A percentile compares a stretch with the other conserved stretches of the same genome.
These are phyloP conservation scores for Oryza longistaminata DNA, from an alignment of 176 grass and related monocot species.

Conservation along the genomic window DNA sequence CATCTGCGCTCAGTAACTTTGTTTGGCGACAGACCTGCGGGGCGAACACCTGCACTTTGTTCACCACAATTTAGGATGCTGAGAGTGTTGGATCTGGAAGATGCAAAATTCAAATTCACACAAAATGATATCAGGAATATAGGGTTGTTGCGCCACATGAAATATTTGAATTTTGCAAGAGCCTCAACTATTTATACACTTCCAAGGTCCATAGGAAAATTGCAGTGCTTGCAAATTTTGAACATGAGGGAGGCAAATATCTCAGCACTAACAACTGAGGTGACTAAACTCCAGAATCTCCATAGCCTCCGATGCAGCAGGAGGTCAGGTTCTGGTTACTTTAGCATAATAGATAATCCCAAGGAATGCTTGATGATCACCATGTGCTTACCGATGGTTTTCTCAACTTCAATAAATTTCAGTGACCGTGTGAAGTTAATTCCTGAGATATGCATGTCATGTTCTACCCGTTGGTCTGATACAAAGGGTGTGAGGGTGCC, in stretches of 20 bases:
- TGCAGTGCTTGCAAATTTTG: not conserved
- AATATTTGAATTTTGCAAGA: not conserved
- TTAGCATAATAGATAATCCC: not conserved
- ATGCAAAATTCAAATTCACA: not conserved
- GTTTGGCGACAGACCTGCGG: too few relatives aligned
- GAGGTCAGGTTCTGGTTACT: too few relatives aligned
- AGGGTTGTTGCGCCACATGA: slow-evolving; percentile 2
- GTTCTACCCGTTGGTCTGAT: fast-evolving
- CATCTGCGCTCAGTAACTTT: not conserved
- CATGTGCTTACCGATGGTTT: not conserved
- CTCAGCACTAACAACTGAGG: not conserved
- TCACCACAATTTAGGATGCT: not conserved
- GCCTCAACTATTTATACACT: not conserved
- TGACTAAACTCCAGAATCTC: not conserved
- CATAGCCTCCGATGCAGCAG: slow-evolving; percentile 5
- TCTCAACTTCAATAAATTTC: not conserved
- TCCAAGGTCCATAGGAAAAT: slow-evolving; percentile 22
- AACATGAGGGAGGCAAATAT: not conserved
- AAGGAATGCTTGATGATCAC: fast-evolving
- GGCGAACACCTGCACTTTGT: not conserved
- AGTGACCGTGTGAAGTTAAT: not conserved
- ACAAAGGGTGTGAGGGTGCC: not conserved
- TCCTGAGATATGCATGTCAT: not conserved
- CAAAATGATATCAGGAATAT: not conserved
- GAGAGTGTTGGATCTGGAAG: not conserved